Base-by-base conservation (phyloP, 306 rosid species). In the Lablab purpureus region DNA sequence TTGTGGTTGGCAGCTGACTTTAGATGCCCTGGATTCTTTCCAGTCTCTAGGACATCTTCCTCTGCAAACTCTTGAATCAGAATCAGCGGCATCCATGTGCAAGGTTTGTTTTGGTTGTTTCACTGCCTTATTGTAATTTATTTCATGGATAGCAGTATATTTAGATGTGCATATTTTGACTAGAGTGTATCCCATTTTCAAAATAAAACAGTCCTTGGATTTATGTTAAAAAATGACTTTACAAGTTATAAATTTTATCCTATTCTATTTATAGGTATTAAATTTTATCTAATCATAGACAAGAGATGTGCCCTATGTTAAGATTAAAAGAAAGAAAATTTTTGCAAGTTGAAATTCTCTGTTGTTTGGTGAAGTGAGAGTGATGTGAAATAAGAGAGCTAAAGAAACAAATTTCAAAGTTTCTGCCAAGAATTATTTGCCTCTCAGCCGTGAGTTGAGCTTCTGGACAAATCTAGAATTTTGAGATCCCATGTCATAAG, bases 1-100 rank as follows among this genome's bases (percentile, higher is more conserved):
- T 69, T 90, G 92, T 77, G 98, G 99, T 54, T 96, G 99, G 99
- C 98, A 93, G 87, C 89, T 96, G 87, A 93, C 99, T 12, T 84
- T 96, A 65, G 97, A 96, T 80, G 96, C 98, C 59, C 87, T 95
- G 45, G 98, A 95, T 82, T 89, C 90, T 62, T 85, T 95, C 82
- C 94, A 85, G 71, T 91, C 91, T 4, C 84, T 87, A 54, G 98
- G 97, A 78, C 88, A 88, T 75, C 83, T 83, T 67, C 96, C 97
- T 12, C 85, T 90, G 87, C 98, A 89, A 75, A 87, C 91, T 13
- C 82, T 85, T 74, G 92, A 96, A 85, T 96, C 99, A 19, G 98
- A 96, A 78, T 96, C 99, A 43, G 99, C 97, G 37, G 99, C 99
- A 50, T 96, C 99, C 23, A 81, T 93, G 79, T 93, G 90, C 96